phyloP scores from a whole-genome alignment of 1,284 basidiomycete species.

The Crocinoboletus sp. region DNA sequence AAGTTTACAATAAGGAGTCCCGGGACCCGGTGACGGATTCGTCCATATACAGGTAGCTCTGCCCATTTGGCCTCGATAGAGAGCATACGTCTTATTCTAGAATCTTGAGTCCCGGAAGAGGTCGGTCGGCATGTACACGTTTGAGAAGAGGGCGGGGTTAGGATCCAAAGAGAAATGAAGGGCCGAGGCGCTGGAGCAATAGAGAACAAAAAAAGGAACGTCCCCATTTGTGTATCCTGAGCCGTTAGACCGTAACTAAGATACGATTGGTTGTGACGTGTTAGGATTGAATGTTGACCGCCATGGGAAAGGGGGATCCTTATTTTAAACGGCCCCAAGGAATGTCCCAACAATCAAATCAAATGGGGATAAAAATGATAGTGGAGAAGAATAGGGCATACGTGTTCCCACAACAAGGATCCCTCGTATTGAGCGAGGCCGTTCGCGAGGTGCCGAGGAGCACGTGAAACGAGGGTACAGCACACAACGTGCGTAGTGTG shows the following conservation, averaged over 20 bases:
- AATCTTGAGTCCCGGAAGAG: slow-evolving; percentile 6
- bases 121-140: slow-evolving; percentile 6
- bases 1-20: slow-evolving; percentile 7
- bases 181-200: slow-evolving; percentile 3
- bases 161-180: slow-evolving; percentile 4
- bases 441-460: slow-evolving; percentile 29
- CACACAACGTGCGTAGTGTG: slow-evolving; percentile 5
- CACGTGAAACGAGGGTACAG: slow-evolving; percentile 21
- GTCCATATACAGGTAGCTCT: slow-evolving; percentile 22
- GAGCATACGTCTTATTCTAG: slow-evolving; percentile 6
- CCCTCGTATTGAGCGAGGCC: slow-evolving; percentile 1
- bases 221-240: slow-evolving; percentile 5
- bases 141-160: slow-evolving; percentile 14
- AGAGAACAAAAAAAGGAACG: slow-evolving; percentile 3
- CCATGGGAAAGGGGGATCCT: slow-evolving; percentile 26
- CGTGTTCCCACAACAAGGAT: slow-evolving; percentile 15
- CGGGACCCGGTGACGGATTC: slow-evolving; percentile 3
- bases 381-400: slow-evolving; percentile 13
- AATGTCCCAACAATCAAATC: slow-evolving; percentile 11
- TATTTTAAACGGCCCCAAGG: slow-evolving; percentile 15
- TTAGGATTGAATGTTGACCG: slow-evolving; percentile 5
- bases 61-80: slow-evolving; percentile 5
- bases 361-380: slow-evolving; percentile 20
- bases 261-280: slow-evolving; percentile 14
- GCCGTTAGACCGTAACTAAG: slow-evolving; percentile 23